Percentiles rank a stretch among this genome's conserved stretches.
These are phyloP conservation scores for Pseudonitzschia pungens DNA, from an alignment of 108 stramenopile genomes.

Conservation along the genomic window DNA sequence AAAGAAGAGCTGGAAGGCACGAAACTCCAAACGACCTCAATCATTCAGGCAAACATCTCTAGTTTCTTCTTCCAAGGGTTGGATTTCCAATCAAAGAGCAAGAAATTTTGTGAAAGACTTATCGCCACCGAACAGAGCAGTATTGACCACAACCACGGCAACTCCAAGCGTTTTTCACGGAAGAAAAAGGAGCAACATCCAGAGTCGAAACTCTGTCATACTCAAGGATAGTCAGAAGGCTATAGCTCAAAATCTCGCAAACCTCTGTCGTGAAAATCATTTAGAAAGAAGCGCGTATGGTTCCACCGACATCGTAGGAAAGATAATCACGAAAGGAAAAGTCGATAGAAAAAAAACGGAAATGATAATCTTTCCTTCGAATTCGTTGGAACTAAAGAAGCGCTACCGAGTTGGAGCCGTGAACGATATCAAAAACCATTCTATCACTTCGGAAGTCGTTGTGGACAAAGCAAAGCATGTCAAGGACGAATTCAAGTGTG, in stretches of 20 bases:
- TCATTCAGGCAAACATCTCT: constrained; percentile 1
- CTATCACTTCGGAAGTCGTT: neutral
- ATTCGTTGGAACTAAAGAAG: neutral
- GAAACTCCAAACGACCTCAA: neutral
- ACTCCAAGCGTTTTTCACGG: neutral
- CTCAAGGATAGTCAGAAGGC: neutral
- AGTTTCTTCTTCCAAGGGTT: neutral
- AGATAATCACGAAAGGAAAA: neutral
- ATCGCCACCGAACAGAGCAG: neutral
- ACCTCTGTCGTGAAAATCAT: neutral
- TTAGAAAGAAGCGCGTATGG: no score
- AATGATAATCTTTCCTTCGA: neutral
- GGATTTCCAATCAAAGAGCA: constrained; percentile 5
- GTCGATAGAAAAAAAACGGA: neutral
- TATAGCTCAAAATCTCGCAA: neutral
- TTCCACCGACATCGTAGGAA: neutral
- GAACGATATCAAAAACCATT: neutral
- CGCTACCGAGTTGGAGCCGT: neutral
- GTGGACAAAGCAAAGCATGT: neutral
- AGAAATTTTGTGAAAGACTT: constrained; percentile 1
- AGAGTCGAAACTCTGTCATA: neutral
- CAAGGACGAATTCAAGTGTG: constrained; percentile 8
- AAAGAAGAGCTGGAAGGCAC: neutral
- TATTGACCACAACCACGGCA: neutral
- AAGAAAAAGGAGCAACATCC: neutral